Conservation (phyloP, 352 stramenopile species). For the Elongisporangium anandrum region DNA sequence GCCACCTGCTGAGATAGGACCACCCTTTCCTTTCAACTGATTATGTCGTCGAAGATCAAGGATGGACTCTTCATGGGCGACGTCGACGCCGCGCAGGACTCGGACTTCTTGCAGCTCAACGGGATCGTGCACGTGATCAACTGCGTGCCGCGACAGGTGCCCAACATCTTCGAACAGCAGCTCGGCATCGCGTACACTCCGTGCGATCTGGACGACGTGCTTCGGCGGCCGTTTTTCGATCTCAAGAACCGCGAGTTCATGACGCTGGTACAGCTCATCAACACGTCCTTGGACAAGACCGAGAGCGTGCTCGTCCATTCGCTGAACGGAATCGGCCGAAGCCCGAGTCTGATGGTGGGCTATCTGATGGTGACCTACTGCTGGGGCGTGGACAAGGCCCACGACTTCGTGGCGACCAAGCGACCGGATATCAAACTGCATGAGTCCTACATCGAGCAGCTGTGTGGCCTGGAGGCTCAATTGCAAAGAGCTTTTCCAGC, state of each 20-base stretch:
- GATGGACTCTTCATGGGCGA: conserved; percentile 94
- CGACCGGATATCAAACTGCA: conserved; percentile 82
- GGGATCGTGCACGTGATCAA: conserved; percentile 92
- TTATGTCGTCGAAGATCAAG: conserved; percentile 93
- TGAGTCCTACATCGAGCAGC: conserved; percentile 71
- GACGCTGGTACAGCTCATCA: conserved; percentile 71
- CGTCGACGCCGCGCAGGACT: conserved; percentile 88
- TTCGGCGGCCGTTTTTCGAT: conserved; percentile 68
- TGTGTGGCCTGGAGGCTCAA: conserved; percentile 61
- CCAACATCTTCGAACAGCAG: conserved; percentile 89
- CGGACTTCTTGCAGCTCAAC: conserved; percentile 92
- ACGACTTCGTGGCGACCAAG: conserved; percentile 89
- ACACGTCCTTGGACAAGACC: conserved; percentile 72
- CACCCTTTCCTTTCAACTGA: not conserved
- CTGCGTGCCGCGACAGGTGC: conserved; percentile 86
- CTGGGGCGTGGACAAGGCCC: conserved; percentile 90
- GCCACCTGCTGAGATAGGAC: not conserved
- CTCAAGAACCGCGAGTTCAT: conserved; percentile 86
- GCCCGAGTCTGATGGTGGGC: conserved; percentile 77
- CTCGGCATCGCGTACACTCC: conserved; percentile 78
- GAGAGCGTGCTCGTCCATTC: conserved; percentile 89
- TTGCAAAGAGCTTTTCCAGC: conserved; percentile 40
- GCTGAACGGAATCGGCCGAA: conserved; percentile 76
- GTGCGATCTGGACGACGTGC: conserved; percentile 67
- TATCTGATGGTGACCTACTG: conserved; percentile 93